phyloP scores from a whole-genome alignment of 1,284 basidiomycete species.

The Termitomyces sp. region DNA sequence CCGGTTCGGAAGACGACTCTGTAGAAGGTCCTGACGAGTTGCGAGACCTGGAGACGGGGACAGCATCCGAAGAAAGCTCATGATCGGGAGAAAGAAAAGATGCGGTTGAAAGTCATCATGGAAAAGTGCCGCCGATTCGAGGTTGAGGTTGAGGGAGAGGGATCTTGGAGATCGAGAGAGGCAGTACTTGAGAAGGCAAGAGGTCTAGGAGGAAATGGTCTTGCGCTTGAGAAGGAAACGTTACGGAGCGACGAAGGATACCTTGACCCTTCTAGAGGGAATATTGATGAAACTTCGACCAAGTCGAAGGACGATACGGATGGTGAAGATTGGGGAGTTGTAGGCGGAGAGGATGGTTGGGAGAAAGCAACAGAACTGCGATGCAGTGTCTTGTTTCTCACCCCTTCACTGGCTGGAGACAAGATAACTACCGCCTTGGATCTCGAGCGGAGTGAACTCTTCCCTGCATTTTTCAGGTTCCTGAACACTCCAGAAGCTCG shows the following conservation, averaged over 20 bases:
- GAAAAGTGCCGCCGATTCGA: slow-evolving; percentile 30
- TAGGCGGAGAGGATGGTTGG: slow-evolving; percentile 30
- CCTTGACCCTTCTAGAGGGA: neutral
- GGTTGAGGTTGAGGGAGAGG: slow-evolving; percentile 29
- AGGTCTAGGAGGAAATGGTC: slow-evolving; percentile 2
- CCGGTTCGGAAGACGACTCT: slow-evolving; percentile 20
- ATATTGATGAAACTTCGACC: slow-evolving; percentile 5
- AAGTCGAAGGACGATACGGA: slow-evolving; percentile 23
- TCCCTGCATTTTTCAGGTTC: slow-evolving; percentile 55
- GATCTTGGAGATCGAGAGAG: slow-evolving; percentile 23
- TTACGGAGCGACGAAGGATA: slow-evolving; percentile 3
- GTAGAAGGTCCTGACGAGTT: slow-evolving; percentile 22
- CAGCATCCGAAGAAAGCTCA: slow-evolving; percentile 1
- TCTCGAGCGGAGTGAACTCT: slow-evolving; percentile 29
- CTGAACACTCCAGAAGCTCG: slow-evolving; percentile 57
- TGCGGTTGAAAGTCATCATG: slow-evolving; percentile 31
- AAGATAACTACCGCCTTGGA: slow-evolving; percentile 34
- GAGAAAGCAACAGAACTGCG: slow-evolving; percentile 32
- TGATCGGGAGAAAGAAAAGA: slow-evolving; percentile 29
- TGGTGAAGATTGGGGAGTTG: slow-evolving; percentile 20
- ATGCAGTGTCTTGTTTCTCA: slow-evolving; percentile 20
- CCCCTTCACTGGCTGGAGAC: slow-evolving; percentile 4
- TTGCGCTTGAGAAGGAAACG: slow-evolving; percentile 9
- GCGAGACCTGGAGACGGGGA: slow-evolving; percentile 19
- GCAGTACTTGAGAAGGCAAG: slow-evolving; percentile 9